Evolutionary conservation across 306 rosid genomes (phyloP).

Genomic region (Argentina anserina): DNA sequence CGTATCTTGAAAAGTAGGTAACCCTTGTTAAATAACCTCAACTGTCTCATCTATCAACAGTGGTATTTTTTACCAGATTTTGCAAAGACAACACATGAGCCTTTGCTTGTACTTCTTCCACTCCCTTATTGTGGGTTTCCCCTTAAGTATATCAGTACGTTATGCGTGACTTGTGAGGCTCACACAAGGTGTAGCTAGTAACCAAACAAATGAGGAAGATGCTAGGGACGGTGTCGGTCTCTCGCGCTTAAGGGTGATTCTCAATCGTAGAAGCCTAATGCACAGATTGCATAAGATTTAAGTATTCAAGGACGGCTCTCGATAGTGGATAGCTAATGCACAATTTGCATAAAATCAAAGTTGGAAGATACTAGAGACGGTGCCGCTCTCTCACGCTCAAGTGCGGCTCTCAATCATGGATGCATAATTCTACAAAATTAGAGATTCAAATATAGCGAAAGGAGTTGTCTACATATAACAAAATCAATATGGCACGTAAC

Average conservation of each 20-base stretch:
- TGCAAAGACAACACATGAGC: not conserved
- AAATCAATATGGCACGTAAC: no score
- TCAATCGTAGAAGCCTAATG: not conserved
- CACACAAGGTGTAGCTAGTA: not conserved
- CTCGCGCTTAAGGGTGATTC: not conserved
- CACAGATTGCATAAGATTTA: no score
- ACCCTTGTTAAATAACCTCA: not conserved
- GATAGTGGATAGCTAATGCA: no score
- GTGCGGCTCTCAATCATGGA: no score
- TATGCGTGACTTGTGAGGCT: not conserved
- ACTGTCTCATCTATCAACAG: not conserved
- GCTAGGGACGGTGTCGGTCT: not conserved
- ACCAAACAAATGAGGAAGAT: not conserved
- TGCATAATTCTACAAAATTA: no score
- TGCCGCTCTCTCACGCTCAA: no score
- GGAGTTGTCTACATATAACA: no score
- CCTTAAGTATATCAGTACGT: not conserved
- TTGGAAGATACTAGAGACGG: no score
- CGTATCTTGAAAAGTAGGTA: constrained; percentile 1
- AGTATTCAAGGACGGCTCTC: no score
- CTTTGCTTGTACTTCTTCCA: not conserved
- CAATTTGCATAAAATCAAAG: no score
- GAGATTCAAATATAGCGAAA: no score
- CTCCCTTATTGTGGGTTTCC: not conserved
- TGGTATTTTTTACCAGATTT: not conserved